Evolutionary conservation across 345 rosid species (phyloP), one percentile per base, ranked within the genome.

Genomic region (Carallia brachiata): DNA sequence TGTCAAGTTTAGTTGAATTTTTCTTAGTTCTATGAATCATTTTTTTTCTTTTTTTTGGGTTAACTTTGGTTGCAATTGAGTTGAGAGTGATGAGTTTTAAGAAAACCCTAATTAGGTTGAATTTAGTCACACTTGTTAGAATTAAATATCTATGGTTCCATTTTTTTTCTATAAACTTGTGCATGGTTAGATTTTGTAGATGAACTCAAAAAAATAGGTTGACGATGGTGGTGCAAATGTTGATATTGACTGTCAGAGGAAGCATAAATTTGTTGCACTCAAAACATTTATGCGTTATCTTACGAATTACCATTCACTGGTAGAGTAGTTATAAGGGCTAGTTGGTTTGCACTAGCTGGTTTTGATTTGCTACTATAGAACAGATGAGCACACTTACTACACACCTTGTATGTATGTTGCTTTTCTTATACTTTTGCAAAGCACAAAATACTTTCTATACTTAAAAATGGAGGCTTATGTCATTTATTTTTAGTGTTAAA

Each of bases 211-310:
- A 62, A 97, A 92, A n/a, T 98, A 92, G 70, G 98, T 91, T 30
- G 99, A 96, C 83, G 99, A 96, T 77, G 99, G 92, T 70, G 99
- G 99, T 56, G 99, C 99, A 6, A 96, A 96, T 67, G 85, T 95
- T 73, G 99, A 96, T 82, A 98, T 96, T 69, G 99, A 96, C 71
- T 96, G 98, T 0, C 99, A 92, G 66, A 87, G 99, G 76, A 96
- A 96, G 80, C 98, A 98, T 16, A 92, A 96, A 84, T 96, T 98
- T 79, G 98, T 96, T 34, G 99, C 92, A 36, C 75, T 96, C 78
- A 96, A 96, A 81, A 96, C 99, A 6, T 96, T 98, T 37, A 96
- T 98, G 7, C 94, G 98, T 28, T 98, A 96, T 36, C 13, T 18
- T 23, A 23, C 23, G 23, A 23, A 23, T 23, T 23, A 23, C 23